phyloP scores from a whole-genome alignment of 768 basidiomycete genomes.

The Lentinula sp. region DNA sequence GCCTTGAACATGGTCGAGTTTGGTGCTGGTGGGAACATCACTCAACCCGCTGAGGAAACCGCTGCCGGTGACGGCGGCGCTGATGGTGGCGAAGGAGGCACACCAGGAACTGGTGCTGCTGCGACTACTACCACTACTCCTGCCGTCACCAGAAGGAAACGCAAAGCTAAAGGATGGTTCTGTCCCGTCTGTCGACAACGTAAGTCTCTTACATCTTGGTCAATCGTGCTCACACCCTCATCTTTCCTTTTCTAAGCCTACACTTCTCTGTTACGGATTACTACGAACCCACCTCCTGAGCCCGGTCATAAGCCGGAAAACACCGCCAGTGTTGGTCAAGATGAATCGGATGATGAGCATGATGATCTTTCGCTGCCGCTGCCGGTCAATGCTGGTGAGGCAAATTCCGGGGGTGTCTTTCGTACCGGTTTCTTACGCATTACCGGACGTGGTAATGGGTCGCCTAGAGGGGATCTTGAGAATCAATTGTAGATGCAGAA shows the following conservation, averaged over 20 bases:
- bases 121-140: conserved; percentile 1
- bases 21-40: conserved; percentile 85
- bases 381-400: neutral
- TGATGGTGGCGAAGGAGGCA: conserved; percentile 15
- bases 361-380: conserved; percentile 1
- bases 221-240: neutral
- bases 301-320: conserved; percentile 13
- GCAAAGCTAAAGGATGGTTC: conserved; percentile 96
- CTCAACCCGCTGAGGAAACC: conserved; percentile 40
- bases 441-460: neutral
- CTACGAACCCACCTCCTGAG: conserved; percentile 53
- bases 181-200: conserved; percentile 95
- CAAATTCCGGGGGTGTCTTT: neutral
- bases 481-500: neutral
- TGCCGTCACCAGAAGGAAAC: conserved; percentile 54
- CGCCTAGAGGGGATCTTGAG: conserved; percentile 2
- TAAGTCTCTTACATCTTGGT: conserved; percentile 33
- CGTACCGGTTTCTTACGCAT: neutral
- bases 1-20: conserved; percentile 98
- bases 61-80: conserved; percentile 22
- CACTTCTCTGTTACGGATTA: conserved; percentile 80
- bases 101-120: conserved; percentile 7
- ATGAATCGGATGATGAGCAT: conserved; percentile 3
- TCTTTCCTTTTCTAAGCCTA: conserved; percentile 49
- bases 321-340: neutral